Evolutionary conservation across 306 rosid species (phyloP).

Genomic region (Pyrus bretschneideri): DNA sequence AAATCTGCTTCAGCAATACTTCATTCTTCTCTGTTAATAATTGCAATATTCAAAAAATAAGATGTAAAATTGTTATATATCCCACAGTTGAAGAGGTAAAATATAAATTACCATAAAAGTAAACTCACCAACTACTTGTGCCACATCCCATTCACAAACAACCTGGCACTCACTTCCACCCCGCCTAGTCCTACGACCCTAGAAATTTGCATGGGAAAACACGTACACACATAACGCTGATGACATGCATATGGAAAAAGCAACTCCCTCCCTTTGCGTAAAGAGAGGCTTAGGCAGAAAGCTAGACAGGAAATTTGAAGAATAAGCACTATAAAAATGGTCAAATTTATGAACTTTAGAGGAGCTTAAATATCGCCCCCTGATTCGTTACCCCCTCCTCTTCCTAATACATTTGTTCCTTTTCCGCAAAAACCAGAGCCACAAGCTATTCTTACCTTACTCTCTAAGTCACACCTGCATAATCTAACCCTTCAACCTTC

Average conservation of each 20-base stretch:
- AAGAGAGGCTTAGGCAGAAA: conserved; percentile 24
- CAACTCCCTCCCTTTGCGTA: neutral
- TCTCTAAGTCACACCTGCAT: conserved; percentile 34
- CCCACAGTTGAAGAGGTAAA: too few species aligned
- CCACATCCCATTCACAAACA: too few species aligned
- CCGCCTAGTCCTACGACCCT: neutral
- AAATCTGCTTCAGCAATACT: too few species aligned
- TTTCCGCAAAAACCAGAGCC: conserved; percentile 36
- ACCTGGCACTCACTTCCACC: too few species aligned
- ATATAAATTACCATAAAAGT: too few species aligned
- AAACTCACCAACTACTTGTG: too few species aligned
- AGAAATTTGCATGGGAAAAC: neutral
- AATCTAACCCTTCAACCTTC: conserved; percentile 9
- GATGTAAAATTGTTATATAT: too few species aligned
- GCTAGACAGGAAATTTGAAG: conserved; percentile 10
- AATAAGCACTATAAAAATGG: conserved; percentile 3
- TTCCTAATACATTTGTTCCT: conserved; percentile 14
- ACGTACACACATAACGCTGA: neutral
- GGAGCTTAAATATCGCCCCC: conserved; percentile 40
- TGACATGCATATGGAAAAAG: neutral
- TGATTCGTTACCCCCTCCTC: conserved; percentile 67
- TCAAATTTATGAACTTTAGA: conserved; percentile 28
- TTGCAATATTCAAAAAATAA: too few species aligned
- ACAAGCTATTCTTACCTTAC: conserved; percentile 69
- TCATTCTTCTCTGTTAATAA: too few species aligned